phyloP scores from a whole-genome alignment of 495 filamentous ascomycete species.

The Mytilinidion resinicola region DNA sequence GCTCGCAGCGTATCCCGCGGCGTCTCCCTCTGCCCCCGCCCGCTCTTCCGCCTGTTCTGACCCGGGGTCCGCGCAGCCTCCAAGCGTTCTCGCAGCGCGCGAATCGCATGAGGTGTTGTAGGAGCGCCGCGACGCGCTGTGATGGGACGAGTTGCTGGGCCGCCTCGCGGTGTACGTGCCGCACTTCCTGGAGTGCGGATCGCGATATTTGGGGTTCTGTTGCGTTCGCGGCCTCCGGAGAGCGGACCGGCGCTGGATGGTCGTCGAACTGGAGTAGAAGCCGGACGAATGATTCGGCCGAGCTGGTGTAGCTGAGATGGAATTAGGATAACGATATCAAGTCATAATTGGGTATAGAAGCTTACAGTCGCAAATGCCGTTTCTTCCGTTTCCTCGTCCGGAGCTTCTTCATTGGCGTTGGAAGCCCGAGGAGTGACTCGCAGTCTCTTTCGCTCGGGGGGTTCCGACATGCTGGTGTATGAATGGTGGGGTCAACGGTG shows the following conservation, averaged over 20 bases:
- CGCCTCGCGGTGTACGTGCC: slow-evolving; percentile 27
- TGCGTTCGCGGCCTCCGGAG: slow-evolving; percentile 7
- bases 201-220: slow-evolving; percentile 16
- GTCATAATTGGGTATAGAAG: neutral
- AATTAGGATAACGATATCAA: neutral
- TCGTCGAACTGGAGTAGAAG: slow-evolving; percentile 37
- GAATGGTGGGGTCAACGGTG: neutral
- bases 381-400: slow-evolving; percentile 28
- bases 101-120: slow-evolving; percentile 66
- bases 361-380: slow-evolving; percentile 37
- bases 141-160: slow-evolving; percentile 21
- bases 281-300: slow-evolving; percentile 33
- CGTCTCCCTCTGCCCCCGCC: slow-evolving; percentile 64
- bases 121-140: slow-evolving; percentile 41
- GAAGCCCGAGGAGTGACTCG: slow-evolving; percentile 37
- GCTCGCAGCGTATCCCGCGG: slow-evolving; percentile 64
- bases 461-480: slow-evolving; percentile 16
- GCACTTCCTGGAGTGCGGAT: slow-evolving; percentile 24
- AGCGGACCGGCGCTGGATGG: slow-evolving; percentile 17
- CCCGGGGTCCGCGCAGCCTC: slow-evolving; percentile 68
- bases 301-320: slow-evolving; percentile 32
- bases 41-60: slow-evolving; percentile 55
- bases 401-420: slow-evolving; percentile 19
- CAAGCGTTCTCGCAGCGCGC: slow-evolving; percentile 63
- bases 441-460: slow-evolving; percentile 18